These are phyloP conservation scores for Fusarium longipes DNA, from an alignment of 2,329 filamentous ascomycete species.

Conservation along the genomic window DNA sequence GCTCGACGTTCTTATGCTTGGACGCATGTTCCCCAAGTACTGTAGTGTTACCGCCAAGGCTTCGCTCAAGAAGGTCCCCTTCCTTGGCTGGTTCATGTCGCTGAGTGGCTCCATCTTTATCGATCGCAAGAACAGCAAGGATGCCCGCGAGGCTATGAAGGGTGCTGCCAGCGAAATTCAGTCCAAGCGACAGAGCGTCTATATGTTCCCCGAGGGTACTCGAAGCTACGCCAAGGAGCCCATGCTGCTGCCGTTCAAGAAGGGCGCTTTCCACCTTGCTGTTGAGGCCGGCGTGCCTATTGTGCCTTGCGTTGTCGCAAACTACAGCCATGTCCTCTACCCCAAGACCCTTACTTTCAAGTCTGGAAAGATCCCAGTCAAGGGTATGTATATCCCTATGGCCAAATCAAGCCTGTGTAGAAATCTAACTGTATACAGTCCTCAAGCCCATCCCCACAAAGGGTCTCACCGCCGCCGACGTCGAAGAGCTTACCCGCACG, in stretches of 20 bases:
- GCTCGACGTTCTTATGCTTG: constrained; percentile 92
- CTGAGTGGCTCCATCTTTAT: constrained; percentile 94
- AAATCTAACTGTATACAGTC: constrained; percentile 60
- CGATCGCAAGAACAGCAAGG: constrained; percentile 85
- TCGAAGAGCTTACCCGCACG: constrained; percentile 75
- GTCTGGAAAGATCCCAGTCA: constrained; percentile 77
- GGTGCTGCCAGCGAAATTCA: constrained; percentile 85
- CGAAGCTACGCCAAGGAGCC: constrained; percentile 88
- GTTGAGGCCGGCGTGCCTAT: constrained; percentile 94
- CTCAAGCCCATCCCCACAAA: constrained; percentile 83
- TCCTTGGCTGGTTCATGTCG: constrained; percentile 95
- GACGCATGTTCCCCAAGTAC: constrained; percentile 87
- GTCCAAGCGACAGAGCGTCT: constrained; percentile 77
- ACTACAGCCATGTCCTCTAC: constrained; percentile 80
- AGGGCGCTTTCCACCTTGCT: constrained; percentile 96
- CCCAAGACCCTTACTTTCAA: constrained; percentile 73
- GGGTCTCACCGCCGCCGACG: constrained; percentile 78
- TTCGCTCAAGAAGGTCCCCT: constrained; percentile 79
- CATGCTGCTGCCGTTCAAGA: constrained; percentile 93
- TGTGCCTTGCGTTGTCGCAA: constrained; percentile 84
- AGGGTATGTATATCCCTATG: constrained; percentile 64
- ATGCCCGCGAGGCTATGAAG: constrained; percentile 86
- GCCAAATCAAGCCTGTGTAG: not conserved
- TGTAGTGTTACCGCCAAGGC: constrained; percentile 95
- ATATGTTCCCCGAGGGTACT: constrained; percentile 93